Percentiles rank a stretch among this genome's conserved stretches.
These are phyloP conservation scores for Macrotyloma uniflorum DNA, from an alignment of 306 rosid genomes.

Conservation along the genomic window DNA sequence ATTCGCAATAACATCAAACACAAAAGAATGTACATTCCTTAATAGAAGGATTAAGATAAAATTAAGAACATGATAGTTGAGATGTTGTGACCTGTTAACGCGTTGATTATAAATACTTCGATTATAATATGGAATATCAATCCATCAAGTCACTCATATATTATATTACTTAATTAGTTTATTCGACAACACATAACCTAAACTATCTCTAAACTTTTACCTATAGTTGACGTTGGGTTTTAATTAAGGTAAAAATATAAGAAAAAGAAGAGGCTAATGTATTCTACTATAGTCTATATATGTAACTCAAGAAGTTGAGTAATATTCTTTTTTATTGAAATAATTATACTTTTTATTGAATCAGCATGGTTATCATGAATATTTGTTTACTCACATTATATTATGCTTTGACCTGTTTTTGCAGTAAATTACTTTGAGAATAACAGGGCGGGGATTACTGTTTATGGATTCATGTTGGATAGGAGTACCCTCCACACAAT, in stretches of 20 bases:
- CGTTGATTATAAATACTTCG: neutral
- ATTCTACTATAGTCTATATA: neutral
- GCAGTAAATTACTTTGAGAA: constrained; percentile 90
- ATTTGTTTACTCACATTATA: neutral
- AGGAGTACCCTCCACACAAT: constrained; percentile 78
- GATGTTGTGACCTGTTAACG: neutral
- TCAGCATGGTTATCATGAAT: neutral
- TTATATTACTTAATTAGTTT: too few relatives aligned
- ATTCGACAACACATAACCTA: too few relatives aligned
- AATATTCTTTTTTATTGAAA: neutral
- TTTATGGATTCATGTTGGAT: constrained; percentile 80
- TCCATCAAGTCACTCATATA: neutral
- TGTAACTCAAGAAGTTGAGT: neutral
- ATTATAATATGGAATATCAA: neutral
- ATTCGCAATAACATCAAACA: too few relatives aligned
- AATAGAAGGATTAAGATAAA: neutral
- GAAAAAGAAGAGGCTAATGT: neutral
- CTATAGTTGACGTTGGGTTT: neutral
- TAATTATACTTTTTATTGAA: neutral
- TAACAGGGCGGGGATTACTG: constrained; percentile 82
- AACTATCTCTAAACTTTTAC: neutral
- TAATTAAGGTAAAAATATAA: neutral
- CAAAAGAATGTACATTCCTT: neutral
- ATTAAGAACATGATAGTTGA: neutral
- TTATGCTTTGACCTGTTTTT: neutral